A percentile compares a stretch with the other conserved stretches of the same genome.
phyloP scores from a whole-genome alignment of 2,329 filamentous ascomycete species.

The Diaporthe eres region DNA sequence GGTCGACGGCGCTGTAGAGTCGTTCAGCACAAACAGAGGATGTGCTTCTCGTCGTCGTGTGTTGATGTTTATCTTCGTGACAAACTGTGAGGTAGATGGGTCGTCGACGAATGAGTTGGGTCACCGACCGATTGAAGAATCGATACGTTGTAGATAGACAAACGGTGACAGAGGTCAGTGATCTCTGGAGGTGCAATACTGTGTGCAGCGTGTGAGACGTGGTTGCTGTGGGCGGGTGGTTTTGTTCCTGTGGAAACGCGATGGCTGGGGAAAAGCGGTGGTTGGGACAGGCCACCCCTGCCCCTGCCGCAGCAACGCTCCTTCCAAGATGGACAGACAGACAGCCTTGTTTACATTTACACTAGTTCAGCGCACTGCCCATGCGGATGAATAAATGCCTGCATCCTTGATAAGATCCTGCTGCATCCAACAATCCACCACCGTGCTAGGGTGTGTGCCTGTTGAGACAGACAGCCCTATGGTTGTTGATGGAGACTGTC shows the following conservation, averaged over 20 bases:
- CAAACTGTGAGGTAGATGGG: background rate
- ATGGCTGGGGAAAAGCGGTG: constrained; percentile 42
- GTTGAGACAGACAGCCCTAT: background rate
- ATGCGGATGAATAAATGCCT: background rate
- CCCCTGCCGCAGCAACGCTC: constrained; percentile 30
- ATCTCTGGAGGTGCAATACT: background rate
- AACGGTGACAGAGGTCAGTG: background rate
- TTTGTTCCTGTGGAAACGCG: constrained; percentile 42
- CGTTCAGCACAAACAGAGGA: constrained; percentile 12
- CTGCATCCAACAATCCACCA: background rate
- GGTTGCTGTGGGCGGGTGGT: constrained; percentile 34
- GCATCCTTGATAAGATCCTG: background rate
- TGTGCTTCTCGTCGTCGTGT: background rate
- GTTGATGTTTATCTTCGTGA: background rate
- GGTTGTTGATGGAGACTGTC: constrained; percentile 10
- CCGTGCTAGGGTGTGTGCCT: background rate
- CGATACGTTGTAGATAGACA: background rate
- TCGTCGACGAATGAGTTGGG: background rate
- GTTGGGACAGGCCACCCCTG: constrained; percentile 37
- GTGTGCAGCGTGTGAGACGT: constrained; percentile 29
- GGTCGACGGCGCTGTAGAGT: constrained; percentile 33
- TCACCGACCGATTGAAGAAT: constrained; percentile 1
- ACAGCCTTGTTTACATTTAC: constrained; percentile 12
- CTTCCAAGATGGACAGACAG: background rate
- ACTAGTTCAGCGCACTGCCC: background rate